Conservation (phyloP, 2,329 filamentous ascomycete species). For the Trematosphaeria pertusa region DNA sequence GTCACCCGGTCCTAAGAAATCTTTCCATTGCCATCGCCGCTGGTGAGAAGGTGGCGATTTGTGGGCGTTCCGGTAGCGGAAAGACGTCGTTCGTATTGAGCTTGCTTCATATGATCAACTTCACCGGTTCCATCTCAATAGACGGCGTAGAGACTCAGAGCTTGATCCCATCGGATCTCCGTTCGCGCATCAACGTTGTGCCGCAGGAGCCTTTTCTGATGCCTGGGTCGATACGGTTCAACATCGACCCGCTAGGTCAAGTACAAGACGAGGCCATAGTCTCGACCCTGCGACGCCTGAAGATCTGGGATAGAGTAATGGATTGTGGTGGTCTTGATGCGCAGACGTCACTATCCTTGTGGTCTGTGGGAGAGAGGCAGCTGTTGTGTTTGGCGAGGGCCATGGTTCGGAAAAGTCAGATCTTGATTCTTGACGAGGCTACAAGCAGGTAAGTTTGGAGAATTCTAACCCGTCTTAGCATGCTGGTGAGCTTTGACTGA, state of each 20-base stretch:
- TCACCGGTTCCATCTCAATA: constrained; percentile 49
- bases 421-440: constrained; percentile 23
- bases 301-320: constrained; percentile 46
- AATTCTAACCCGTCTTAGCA: background rate
- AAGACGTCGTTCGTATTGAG: constrained; percentile 49
- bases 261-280: constrained; percentile 43
- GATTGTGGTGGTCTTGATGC: constrained; percentile 15
- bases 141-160: constrained; percentile 54
- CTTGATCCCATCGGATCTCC: constrained; percentile 48
- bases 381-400: constrained; percentile 67
- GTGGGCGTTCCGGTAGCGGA: constrained; percentile 56
- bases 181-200: constrained; percentile 50
- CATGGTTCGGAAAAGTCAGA: constrained; percentile 48
- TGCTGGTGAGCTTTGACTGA: constrained; percentile 2
- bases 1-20: constrained; percentile 43
- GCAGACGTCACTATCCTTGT: constrained; percentile 2
- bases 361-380: constrained; percentile 61
- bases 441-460: constrained; percentile 16
- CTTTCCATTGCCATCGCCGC: constrained; percentile 52
- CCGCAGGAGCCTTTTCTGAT: constrained; percentile 59
- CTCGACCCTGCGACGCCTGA: constrained; percentile 50
- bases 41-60: constrained; percentile 55
- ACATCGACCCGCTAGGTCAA: constrained; percentile 50
- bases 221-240: constrained; percentile 52
- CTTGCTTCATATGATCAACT: constrained; percentile 52